These are phyloP conservation scores for Typha latifolia DNA, from an alignment of 176 grass and related monocot species.

Conservation along the genomic window DNA sequence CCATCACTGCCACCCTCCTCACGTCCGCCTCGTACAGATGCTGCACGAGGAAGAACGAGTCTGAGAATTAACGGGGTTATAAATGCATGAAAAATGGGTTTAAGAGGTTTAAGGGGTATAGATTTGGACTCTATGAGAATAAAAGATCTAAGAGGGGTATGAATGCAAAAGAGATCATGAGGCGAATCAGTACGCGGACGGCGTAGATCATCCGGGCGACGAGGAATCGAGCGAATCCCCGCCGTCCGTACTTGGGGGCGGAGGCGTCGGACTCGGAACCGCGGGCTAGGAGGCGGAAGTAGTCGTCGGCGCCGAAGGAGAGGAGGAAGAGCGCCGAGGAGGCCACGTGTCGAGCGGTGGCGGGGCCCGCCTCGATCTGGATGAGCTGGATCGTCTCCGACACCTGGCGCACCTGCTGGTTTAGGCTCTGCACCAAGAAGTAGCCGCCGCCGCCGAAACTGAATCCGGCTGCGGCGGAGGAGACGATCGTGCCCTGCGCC, in stretches of 20 bases:
- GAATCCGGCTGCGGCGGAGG: slow-evolving; percentile 12
- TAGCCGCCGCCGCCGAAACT: slow-evolving; percentile 10
- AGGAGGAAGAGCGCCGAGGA: slow-evolving; percentile 41
- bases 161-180: not conserved
- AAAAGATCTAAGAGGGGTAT: no score
- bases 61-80: no score
- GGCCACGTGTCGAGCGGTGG: not conserved
- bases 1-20: slow-evolving; percentile 57
- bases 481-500: not conserved
- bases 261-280: slow-evolving; percentile 18
- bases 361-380: slow-evolving; percentile 30
- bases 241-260: slow-evolving; percentile 49
- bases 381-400: slow-evolving; percentile 54
- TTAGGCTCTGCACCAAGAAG: slow-evolving; percentile 34
- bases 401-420: slow-evolving; percentile 50
- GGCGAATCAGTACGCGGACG: slow-evolving; percentile 7
- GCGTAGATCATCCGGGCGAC: slow-evolving; percentile 34
- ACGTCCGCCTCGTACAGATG: slow-evolving; percentile 55
- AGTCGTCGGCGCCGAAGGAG: slow-evolving; percentile 67
- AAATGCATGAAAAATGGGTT: no score
- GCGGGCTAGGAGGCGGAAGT: slow-evolving; percentile 30
- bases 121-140: no score
- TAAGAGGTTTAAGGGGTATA: no score
- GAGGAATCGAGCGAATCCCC: slow-evolving; percentile 35
- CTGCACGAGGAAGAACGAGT: slow-evolving; percentile 1